These are phyloP conservation scores for Candolleomyces eurysporus DNA, from an alignment of 768 basidiomycete species.

Conservation along the genomic window DNA sequence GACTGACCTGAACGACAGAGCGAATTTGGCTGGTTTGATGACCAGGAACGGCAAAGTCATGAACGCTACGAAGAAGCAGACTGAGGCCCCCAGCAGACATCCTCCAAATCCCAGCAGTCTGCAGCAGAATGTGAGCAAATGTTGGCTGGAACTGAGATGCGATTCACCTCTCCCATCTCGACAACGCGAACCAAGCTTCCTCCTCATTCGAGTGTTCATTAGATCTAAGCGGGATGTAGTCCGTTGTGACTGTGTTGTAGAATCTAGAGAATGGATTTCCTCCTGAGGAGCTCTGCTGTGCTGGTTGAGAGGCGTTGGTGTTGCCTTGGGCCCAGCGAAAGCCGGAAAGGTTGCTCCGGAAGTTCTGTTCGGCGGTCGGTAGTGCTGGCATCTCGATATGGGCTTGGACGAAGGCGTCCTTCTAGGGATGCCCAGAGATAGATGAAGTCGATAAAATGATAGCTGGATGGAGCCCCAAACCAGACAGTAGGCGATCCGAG, in stretches of 20 bases:
- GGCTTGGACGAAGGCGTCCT: background rate
- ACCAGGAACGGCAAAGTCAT: constrained; percentile 64
- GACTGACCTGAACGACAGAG: constrained; percentile 74
- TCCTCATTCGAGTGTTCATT: constrained; percentile 87
- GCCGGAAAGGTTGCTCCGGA: constrained; percentile 73
- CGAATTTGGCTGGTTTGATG: constrained; percentile 84
- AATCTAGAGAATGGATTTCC: constrained; percentile 81
- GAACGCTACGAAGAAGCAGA: constrained; percentile 93
- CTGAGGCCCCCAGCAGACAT: constrained; percentile 85
- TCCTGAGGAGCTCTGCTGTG: constrained; percentile 30
- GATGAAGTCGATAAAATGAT: too few species aligned
- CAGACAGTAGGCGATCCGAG: background rate
- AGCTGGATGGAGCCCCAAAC: too few species aligned
- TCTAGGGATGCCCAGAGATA: background rate
- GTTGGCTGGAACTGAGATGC: background rate
- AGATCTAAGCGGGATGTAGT: constrained; percentile 86
- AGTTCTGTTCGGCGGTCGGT: constrained; percentile 55
- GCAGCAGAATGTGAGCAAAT: background rate
- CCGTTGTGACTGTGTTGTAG: constrained; percentile 80
- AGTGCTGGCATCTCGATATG: background rate
- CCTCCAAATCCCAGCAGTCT: constrained; percentile 90
- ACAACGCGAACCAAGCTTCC: constrained; percentile 90
- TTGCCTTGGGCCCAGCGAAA: constrained; percentile 82
- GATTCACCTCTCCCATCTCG: constrained; percentile 85
- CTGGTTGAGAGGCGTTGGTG: constrained; percentile 65